Conservation (phyloP, 331 rosid genomes). For the Pyracantha coccinea region DNA sequence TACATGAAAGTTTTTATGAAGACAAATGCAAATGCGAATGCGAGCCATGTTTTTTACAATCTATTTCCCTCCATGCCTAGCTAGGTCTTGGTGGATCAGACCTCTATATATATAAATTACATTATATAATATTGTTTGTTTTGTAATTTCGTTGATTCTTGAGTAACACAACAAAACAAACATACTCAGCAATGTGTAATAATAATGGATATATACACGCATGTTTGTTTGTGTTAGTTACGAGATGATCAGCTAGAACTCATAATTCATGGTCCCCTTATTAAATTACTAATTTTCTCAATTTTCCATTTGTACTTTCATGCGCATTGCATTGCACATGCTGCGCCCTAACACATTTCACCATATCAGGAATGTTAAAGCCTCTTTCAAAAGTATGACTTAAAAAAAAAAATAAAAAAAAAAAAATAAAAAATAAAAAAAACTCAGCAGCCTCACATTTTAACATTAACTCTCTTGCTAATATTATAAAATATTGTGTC, state of each 20-base stretch:
- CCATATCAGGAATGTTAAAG: no score
- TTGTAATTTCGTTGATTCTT: background rate
- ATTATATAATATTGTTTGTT: background rate
- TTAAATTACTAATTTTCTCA: background rate
- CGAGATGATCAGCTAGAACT: background rate
- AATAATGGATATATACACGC: background rate
- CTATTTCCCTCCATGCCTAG: background rate
- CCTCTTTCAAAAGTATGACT: no score
- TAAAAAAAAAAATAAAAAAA: no score
- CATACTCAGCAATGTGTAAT: background rate
- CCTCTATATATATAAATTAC: no score
- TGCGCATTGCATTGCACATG: slow-evolving; percentile 5
- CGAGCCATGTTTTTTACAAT: background rate
- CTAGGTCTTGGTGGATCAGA: background rate
- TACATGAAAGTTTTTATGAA: background rate
- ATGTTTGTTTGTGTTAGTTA: background rate
- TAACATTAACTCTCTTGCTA: no score
- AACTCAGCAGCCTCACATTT: no score
- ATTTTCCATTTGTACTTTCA: slow-evolving; percentile 3
- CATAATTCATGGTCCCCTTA: background rate
- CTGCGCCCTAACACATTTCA: background rate
- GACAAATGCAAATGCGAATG: background rate
- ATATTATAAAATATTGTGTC: no score
- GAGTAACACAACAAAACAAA: background rate
- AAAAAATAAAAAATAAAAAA: no score